phyloP scores from a whole-genome alignment of 352 stramenopile genomes.

The Elongisporangium anandrum region DNA sequence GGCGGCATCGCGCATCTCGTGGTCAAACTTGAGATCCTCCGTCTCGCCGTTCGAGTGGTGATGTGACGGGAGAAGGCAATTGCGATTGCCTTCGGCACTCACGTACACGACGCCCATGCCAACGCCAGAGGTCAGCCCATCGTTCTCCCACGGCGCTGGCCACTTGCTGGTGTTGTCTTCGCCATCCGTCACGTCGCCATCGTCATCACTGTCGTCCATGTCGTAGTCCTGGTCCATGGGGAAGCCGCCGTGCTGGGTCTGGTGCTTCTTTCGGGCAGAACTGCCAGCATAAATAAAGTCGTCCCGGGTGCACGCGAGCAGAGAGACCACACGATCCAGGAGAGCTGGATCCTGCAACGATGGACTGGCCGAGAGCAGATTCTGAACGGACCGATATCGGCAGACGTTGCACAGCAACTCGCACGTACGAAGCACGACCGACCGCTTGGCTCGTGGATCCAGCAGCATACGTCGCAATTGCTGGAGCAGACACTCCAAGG shows the following conservation, averaged over 20 bases:
- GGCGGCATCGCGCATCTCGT: slow-evolving; percentile 71
- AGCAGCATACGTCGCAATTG: slow-evolving; percentile 39
- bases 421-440: slow-evolving; percentile 53
- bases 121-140: slow-evolving; percentile 55
- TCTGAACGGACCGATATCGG: slow-evolving; percentile 44
- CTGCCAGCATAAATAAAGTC: slow-evolving; percentile 33
- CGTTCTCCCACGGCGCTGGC: slow-evolving; percentile 74
- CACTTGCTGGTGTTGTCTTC: slow-evolving; percentile 51
- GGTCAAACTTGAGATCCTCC: slow-evolving; percentile 51
- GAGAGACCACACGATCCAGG: slow-evolving; percentile 43
- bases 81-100: slow-evolving; percentile 53
- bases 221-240: slow-evolving; percentile 39
- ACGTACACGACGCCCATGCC: slow-evolving; percentile 81
- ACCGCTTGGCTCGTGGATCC: slow-evolving; percentile 32
- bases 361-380: slow-evolving; percentile 32
- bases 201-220: slow-evolving; percentile 51
- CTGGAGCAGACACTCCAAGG: slow-evolving; percentile 61
- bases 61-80: not conserved
- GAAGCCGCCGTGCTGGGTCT: slow-evolving; percentile 22
- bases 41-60: slow-evolving; percentile 16
- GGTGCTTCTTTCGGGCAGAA: slow-evolving; percentile 11
- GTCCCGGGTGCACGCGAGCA: slow-evolving; percentile 45
- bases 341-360: slow-evolving; percentile 37
- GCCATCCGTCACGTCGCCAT: slow-evolving; percentile 42
- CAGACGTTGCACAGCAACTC: slow-evolving; percentile 60